Percentiles rank a stretch among this genome's conserved stretches.
phyloP scores from a whole-genome alignment of 2,329 filamentous ascomycete genomes.

The Aspergillus uvarum region DNA sequence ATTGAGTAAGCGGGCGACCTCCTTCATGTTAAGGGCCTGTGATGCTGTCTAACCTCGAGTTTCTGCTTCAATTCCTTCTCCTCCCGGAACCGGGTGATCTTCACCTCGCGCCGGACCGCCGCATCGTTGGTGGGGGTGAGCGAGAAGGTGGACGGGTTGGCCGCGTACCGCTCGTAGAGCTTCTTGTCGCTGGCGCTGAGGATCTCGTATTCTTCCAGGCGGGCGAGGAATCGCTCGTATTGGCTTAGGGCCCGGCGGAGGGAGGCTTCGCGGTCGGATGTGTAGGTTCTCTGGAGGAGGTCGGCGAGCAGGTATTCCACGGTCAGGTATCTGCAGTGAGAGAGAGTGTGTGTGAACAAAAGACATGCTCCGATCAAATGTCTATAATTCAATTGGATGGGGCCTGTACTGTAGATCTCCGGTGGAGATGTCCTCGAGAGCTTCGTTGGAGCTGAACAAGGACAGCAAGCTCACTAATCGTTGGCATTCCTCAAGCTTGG shows the following conservation, averaged over 20 bases:
- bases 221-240: constrained; percentile 76
- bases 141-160: constrained; percentile 70
- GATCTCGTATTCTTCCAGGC: constrained; percentile 76
- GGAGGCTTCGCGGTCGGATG: constrained; percentile 61
- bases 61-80: constrained; percentile 84
- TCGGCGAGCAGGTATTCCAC: constrained; percentile 78
- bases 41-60: constrained; percentile 60
- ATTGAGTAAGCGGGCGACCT: constrained; percentile 31
- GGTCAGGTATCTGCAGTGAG: constrained; percentile 63
- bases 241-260: constrained; percentile 65
- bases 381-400: too few relatives aligned
- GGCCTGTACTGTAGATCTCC: constrained; percentile 69
- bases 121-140: constrained; percentile 67
- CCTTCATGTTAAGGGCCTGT: not conserved
- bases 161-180: constrained; percentile 70
- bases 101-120: constrained; percentile 71
- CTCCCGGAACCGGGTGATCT: constrained; percentile 79
- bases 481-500: constrained; percentile 71
- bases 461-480: constrained; percentile 68
- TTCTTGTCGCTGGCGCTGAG: constrained; percentile 64
- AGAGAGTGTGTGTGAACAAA: constrained; percentile 21
- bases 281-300: constrained; percentile 65
- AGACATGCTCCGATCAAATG: too few relatives aligned
- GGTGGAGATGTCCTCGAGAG: constrained; percentile 80
- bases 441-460: constrained; percentile 89